Conservation (phyloP, 352 stramenopile species). For the Pythium utonaiense region DNA sequence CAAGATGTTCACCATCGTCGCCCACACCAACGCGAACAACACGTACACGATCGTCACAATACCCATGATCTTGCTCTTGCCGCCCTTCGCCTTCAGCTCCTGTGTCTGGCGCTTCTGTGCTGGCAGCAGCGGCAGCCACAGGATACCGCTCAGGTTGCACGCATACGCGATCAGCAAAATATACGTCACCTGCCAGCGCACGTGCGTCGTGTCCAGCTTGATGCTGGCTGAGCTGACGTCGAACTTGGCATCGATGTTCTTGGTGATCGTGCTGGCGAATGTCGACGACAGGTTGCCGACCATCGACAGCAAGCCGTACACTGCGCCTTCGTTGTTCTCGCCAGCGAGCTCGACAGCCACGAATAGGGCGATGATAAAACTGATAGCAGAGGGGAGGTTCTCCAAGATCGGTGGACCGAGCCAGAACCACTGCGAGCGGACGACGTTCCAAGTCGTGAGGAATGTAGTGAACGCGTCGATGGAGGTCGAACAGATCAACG, state of each 20-base stretch:
- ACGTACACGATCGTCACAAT: too few relatives aligned
- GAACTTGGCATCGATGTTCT: constrained; percentile 16
- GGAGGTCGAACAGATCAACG: not conserved
- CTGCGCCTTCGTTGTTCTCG: constrained; percentile 20
- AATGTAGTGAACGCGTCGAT: constrained; percentile 19
- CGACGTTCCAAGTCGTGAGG: not conserved
- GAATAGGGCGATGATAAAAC: constrained; percentile 24
- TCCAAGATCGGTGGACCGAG: not conserved
- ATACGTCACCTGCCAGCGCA: constrained; percentile 15
- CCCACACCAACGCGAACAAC: too few relatives aligned
- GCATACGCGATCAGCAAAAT: constrained; percentile 16
- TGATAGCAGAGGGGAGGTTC: constrained; percentile 17
- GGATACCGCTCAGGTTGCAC: constrained; percentile 11
- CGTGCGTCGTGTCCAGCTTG: constrained; percentile 10
- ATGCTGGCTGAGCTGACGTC: constrained; percentile 10
- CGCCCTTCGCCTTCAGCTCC: not conserved
- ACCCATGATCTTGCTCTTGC: too few relatives aligned
- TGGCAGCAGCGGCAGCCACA: constrained; percentile 20
- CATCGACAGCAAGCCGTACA: constrained; percentile 19
- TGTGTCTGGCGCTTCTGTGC: constrained; percentile 18
- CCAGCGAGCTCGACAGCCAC: constrained; percentile 24
- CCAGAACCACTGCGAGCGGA: not conserved
- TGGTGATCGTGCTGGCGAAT: constrained; percentile 14
- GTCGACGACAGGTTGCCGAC: constrained; percentile 14
- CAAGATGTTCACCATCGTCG: too few relatives aligned